Base-by-base conservation (phyloP, 2,329 filamentous ascomycete species). In the Ophiostoma australiae region DNA sequence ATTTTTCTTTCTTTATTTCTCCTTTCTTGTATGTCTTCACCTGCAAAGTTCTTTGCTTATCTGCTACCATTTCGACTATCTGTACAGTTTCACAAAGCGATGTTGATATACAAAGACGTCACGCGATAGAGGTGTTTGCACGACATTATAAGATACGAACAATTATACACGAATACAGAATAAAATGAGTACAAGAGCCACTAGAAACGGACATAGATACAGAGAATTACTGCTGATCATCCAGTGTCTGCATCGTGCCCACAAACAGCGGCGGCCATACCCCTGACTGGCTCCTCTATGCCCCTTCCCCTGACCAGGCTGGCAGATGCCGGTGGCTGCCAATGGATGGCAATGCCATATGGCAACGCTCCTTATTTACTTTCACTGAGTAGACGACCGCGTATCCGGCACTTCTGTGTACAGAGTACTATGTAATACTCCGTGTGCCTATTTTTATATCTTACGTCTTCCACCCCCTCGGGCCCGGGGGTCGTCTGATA, bases 281-380 rank as follows among this genome's bases (percentile, higher is more conserved):
- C n/a, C 52, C 52, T 58, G 52, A n/a, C n/a, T 23, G 52, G 52
- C 52, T 58, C 48, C 39, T 48, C 44, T 48, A 48, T 48, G n/a
- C 52, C 20, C 55, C 55, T 33, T 61, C 58, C 58, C 58, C 58
- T 33, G 58, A 63, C 58, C 3, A 35, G 27, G 58, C 27, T 63
- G 58, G 23, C n/a, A 58, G 52, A 58, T 58, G 48, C n/a, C 44
- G 5, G 13, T 17, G 1, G 8, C 44, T 20, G 6, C 8, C 37
- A 11, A 48, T 48, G 5, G 20, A 48, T 48, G 44, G 15, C 44
- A 17, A 48, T 48, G 17, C 37, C 17, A 48, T 8, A 48, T 48
- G 44, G 15, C 17, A 48, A 39, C 13, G 37, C 37, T 11, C 10
- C 27, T 31, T 31, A 1, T 31, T 31, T 31, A 31, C 27, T 3